Conservation (phyloP, 2,329 filamentous ascomycete genomes). For the Nemania abortiva region DNA sequence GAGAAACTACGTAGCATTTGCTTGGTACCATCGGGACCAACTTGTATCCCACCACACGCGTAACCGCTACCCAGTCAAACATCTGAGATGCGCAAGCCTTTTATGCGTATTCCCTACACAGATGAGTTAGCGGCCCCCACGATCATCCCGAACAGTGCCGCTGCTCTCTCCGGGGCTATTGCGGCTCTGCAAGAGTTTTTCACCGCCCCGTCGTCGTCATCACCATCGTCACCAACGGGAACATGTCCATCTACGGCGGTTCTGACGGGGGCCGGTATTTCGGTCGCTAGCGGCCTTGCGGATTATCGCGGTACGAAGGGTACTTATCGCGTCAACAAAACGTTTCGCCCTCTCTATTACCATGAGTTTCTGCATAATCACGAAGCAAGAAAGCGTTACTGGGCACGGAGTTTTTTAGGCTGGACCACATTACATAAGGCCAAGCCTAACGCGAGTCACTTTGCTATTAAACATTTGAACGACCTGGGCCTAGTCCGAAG, state of each 20-base stretch:
- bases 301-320: slow-evolving; percentile 93
- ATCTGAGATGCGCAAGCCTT: slow-evolving; percentile 72
- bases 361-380: slow-evolving; percentile 87
- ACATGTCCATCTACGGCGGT: slow-evolving; percentile 63
- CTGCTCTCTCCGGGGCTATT: slow-evolving; percentile 77
- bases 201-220: slow-evolving; percentile 62
- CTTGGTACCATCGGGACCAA: neutral
- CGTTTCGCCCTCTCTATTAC: slow-evolving; percentile 91
- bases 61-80: slow-evolving; percentile 14
- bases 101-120: slow-evolving; percentile 92
- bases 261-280: slow-evolving; percentile 88
- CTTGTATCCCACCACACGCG: slow-evolving; percentile 8
- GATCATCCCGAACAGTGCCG: slow-evolving; percentile 79
- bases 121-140: slow-evolving; percentile 80
- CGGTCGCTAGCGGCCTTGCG: slow-evolving; percentile 89
- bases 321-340: slow-evolving; percentile 92
- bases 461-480: slow-evolving; percentile 79
- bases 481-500: slow-evolving; percentile 77
- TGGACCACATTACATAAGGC: slow-evolving; percentile 86
- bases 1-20: slow-evolving; percentile 6
- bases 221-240: slow-evolving; percentile 55
- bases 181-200: slow-evolving; percentile 84
- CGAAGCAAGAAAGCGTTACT: slow-evolving; percentile 90
- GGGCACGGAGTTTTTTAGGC: slow-evolving; percentile 93
- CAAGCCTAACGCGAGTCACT: slow-evolving; percentile 83